Evolutionary conservation across 2,329 filamentous ascomycete species (phyloP), one percentile per base, ranked within the genome.

Genomic region (Pseudogymnoascus sp.): DNA sequence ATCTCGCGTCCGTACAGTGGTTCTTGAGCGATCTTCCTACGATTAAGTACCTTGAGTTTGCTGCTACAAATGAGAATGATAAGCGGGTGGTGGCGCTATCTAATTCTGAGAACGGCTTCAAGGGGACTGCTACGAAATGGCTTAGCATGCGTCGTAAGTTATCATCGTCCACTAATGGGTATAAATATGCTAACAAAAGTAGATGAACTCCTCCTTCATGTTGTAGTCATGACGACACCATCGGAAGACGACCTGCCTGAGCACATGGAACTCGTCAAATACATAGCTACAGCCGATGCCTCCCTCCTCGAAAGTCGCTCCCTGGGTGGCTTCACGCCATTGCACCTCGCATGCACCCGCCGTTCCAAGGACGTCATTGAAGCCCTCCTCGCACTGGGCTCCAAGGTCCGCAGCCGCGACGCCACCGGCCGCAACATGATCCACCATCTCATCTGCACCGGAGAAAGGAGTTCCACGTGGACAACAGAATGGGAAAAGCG

Each of bases 1-100:
- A 79, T 18, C 72, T 93, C n/a, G 83, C 88, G 40, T 81, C 82
- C 16, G 84, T 91, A 0, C 86, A 95, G 70, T 96, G 89, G 84
- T 90, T 93, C 72, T 74, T 91, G 63, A 86, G 88, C 63, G 88
- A 90, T 65, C 82, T 84, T 0, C 89, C 91, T 0, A 75, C 84
- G 67, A 80, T 85, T 28, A 79, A 84, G 62, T 95, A 95, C 70
- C 74, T 80, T 25, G 84, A 90, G 53, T 95, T 92, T 70, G 80
- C 86, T 0, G 82, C 85, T 66, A 73, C 77, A 1, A 82, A 89
- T 62, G 79, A 79, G 65, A 78, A 85, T 23, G 87, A 93, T 66
- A 75, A 80, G 61, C 79, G 84, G 40, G 74, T 93, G 59, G 82
- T 84, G 68, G 82, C 84, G 63, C 77, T 95, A 3, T 80, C 79